phyloP scores from a whole-genome alignment of 306 rosid genomes.

The Rosa lucieae region DNA sequence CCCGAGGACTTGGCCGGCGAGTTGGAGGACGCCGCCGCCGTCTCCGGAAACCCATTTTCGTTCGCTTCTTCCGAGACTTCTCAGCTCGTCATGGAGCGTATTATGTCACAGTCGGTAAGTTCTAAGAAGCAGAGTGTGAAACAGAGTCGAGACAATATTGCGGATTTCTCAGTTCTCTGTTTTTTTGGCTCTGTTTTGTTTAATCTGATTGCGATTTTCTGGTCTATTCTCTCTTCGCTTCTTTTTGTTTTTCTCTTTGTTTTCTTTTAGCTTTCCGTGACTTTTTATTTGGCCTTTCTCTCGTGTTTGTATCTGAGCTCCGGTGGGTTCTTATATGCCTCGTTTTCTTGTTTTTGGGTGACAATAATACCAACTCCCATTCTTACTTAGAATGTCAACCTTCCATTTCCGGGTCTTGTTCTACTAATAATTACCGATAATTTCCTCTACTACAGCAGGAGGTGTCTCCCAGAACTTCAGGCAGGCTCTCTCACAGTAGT shows the following conservation, averaged over 20 bases:
- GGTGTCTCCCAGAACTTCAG: constrained; percentile 87
- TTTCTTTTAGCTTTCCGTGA: not conserved
- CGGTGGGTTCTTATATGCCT: not conserved
- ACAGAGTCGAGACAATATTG: constrained; percentile 27
- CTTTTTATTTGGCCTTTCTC: constrained; percentile 1
- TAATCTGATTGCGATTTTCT: constrained; percentile 21
- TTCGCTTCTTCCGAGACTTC: constrained; percentile 86
- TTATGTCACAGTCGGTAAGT: constrained; percentile 89
- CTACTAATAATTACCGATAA: not conserved
- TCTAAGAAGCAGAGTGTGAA: not conserved
- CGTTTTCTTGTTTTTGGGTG: not conserved
- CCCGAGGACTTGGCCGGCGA: constrained; percentile 64
- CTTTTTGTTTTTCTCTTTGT: constrained; percentile 2
- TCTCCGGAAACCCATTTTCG: constrained; percentile 79
- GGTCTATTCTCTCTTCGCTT: not conserved
- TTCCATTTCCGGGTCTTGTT: constrained; percentile 10
- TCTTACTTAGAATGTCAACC: constrained; percentile 1
- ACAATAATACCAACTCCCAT: not conserved
- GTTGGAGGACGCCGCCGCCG: constrained; percentile 45
- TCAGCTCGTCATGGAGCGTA: constrained; percentile 89
- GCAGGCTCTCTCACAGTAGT: constrained; percentile 88
- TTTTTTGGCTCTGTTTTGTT: not conserved
- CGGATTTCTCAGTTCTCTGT: constrained; percentile 6
- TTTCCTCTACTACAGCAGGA: constrained; percentile 51
- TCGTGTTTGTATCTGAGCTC: not conserved